Evolutionary conservation across 805 yeast species (phyloP).

Genomic region (Saccharomycopsis fermentans): DNA sequence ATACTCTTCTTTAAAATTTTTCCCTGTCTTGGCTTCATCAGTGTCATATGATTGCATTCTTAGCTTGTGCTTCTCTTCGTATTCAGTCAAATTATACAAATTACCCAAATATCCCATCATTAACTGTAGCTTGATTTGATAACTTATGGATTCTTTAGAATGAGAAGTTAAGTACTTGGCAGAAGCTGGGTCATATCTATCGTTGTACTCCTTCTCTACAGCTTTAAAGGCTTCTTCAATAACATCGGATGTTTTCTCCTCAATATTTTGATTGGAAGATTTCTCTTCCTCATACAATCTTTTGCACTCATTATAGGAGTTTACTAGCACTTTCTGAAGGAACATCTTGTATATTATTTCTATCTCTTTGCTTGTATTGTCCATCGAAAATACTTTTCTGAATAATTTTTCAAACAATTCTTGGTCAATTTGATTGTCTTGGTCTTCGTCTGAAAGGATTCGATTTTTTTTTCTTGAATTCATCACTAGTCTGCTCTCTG

Average conservation of each 20-base stretch:
- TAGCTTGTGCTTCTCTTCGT: background rate
- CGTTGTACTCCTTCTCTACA: constrained; percentile 1
- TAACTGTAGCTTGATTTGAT: background rate
- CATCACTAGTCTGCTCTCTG: background rate
- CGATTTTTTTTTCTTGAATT: background rate
- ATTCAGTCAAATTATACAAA: background rate
- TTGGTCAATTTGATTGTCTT: background rate
- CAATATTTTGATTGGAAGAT: background rate
- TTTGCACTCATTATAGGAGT: background rate
- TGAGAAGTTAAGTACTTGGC: background rate
- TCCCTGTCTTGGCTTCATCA: constrained; percentile 15
- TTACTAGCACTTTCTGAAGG: background rate
- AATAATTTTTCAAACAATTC: background rate
- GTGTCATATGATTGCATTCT: constrained; percentile 3
- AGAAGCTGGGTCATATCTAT: constrained; percentile 12
- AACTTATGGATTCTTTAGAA: background rate
- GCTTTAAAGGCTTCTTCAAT: constrained; percentile 16
- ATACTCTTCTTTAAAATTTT: constrained; percentile 21
- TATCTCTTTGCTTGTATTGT: background rate
- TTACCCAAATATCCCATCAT: constrained; percentile 1
- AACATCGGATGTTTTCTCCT: constrained; percentile 12
- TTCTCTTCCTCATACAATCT: background rate
- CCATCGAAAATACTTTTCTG: background rate
- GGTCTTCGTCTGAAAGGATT: background rate
- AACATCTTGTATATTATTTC: background rate